Evolutionary conservation across 352 stramenopile species (phyloP), one percentile per base, ranked within the genome.

Genomic region (Globisporangium heterothallicum): DNA sequence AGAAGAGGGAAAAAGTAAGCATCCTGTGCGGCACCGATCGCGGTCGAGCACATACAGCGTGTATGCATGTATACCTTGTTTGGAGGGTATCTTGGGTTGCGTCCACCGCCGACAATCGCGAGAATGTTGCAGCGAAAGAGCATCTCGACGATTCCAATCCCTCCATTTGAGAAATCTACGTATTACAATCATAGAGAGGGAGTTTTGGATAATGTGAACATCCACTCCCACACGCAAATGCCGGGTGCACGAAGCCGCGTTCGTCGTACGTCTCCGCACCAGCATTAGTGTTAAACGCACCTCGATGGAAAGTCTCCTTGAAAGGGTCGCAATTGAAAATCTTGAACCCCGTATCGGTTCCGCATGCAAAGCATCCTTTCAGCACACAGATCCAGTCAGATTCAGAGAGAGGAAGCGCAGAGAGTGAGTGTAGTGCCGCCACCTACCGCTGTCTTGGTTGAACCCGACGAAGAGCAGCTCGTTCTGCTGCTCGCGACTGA

Each of bases 81-180:
- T 36, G 94, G 89, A 45, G 97, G 94, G 56, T 97, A 98, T 53
- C 93, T 72, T 29, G 95, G 93, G 56, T 93, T 94, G 44, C 83
- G 75, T 16, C 92, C 93, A 19, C 89, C 93, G 8, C 93, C 93
- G 16, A 98, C 93, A 30, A 98, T 88, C 29, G 94, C 74, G 42
- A 99, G 82, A 24, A 99, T 94, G 68, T 99, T 99, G 72, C 94
- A 99, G 19, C 97, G 89, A 70, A 99, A 99, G 2, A 99, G 86
- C 97, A 99, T 99, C 78, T 99, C 96, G 6, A 99, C 96, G 53
- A 96, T 96, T 13, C 95, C 96, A 53, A 99, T 98, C 26, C 97
- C 95, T 42, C 91, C 92, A 81, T 91, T 95, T 40, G 84, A 82
- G 56, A 98, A 98, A 59, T 96, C 86, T 94, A 40, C 16, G 16